A percentile compares a stretch with the other conserved stretches of the same genome.
phyloP scores from a whole-genome alignment of 768 basidiomycete genomes.

The Termitomyces sp. region DNA sequence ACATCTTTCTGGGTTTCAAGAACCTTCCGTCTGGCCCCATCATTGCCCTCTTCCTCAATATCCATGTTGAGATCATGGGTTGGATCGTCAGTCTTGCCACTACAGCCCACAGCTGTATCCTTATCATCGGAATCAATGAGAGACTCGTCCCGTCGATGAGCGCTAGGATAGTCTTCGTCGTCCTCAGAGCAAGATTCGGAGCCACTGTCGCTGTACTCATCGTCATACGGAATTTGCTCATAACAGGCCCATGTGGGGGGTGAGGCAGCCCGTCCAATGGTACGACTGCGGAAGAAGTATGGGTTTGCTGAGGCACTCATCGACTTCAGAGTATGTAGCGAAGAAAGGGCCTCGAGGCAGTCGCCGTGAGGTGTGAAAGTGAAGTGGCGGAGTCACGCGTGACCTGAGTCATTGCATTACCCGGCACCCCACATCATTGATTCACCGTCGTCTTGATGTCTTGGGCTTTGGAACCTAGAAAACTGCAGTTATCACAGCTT shows the following conservation, averaged over 20 bases:
- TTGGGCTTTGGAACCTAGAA: too few relatives aligned
- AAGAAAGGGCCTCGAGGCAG: slow-evolving; percentile 12
- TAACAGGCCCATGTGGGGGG: slow-evolving; percentile 89
- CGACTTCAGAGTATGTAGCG: background rate
- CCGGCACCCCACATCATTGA: background rate
- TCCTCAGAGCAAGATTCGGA: slow-evolving; percentile 73
- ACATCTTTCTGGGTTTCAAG: slow-evolving; percentile 49
- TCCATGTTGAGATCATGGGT: slow-evolving; percentile 55
- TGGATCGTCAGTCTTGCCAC: slow-evolving; percentile 21
- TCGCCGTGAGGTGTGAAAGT: slow-evolving; percentile 1
- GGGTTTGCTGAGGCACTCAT: slow-evolving; percentile 37
- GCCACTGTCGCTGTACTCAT: slow-evolving; percentile 53
- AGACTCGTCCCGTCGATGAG: slow-evolving; percentile 10
- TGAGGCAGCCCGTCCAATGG: slow-evolving; percentile 74
- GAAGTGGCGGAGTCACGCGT: slow-evolving; percentile 10
- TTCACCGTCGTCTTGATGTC: too few relatives aligned
- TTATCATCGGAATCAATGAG: slow-evolving; percentile 28
- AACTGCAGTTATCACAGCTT: background rate
- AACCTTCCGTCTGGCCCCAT: slow-evolving; percentile 29
- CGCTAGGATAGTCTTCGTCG: slow-evolving; percentile 53
- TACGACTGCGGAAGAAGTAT: slow-evolving; percentile 61
- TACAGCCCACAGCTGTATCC: slow-evolving; percentile 22
- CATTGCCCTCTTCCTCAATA: slow-evolving; percentile 34
- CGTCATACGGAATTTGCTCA: slow-evolving; percentile 77
- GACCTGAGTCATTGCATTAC: background rate